Evolutionary conservation across 768 basidiomycete genomes (phyloP), one percentile per base, ranked within the genome.

Genomic region (Pholiota conissans): DNA sequence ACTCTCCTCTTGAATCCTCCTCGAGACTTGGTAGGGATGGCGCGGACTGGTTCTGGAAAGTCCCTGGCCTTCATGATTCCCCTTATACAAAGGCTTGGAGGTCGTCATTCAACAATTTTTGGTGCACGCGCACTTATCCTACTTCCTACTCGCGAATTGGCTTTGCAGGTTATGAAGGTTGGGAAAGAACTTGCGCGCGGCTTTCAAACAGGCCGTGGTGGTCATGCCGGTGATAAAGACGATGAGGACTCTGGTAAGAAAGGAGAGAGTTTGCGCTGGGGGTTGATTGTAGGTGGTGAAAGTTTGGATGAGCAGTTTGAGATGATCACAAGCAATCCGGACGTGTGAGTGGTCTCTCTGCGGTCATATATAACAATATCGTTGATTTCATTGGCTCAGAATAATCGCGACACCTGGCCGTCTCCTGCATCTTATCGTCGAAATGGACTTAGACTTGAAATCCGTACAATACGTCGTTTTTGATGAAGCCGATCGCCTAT

Each of bases 371-470:
- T 60, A 59, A 46, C 34, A 54, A 42, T 9, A 39, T 26, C 45
- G 42, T 51, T 22, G 34, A 61, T 55, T 28, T 29, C 7, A 39
- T 24, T 59, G 37, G 54, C 59, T 22, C 63, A 98, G 95, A 18
- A 91, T 99, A 61, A 96, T 99, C 63, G 96, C 97, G 22, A 99
- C 97, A 10, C 97, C 97, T 16, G 97, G 97, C 58, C 94, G 97
- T 61, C 79, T 99, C 30, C 84, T 99, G n/a, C 97, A 99, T 74
- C 81, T 99, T 22, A 82, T 91, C 51, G 91, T 98, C 49, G 97
- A 99, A 75, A 98, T 98, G 96, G 91, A 90, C 60, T 76, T 97
- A 49, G 93, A 96, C 68, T 78, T 99, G 26, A 85, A 89, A 50
- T 87, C 90, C 0, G 79, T 95, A 5, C 87, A 95, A 73, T 93